Evolutionary conservation across 257 asterid species (phyloP).

Genomic region (Solanum bulbocastanum): DNA sequence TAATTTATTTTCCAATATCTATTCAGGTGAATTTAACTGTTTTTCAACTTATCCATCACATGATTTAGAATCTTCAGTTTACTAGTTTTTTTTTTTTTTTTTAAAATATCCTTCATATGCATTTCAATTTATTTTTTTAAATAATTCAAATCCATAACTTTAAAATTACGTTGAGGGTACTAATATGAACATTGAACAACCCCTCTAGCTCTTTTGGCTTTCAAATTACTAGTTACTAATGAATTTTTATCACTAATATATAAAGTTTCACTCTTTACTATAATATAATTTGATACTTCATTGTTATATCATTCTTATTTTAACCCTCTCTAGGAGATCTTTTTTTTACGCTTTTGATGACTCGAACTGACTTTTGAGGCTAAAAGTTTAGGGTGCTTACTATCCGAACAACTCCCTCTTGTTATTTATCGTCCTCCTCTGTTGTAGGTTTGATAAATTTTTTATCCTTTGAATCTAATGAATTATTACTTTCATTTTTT

Average conservation of each 20-base stretch:
- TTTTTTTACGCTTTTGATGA: too few relatives aligned
- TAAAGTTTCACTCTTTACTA: background rate
- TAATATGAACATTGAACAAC: background rate
- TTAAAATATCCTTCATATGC: too few relatives aligned
- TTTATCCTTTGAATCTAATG: background rate
- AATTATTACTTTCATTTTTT: too few relatives aligned
- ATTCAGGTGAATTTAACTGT: background rate
- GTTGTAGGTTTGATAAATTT: too few relatives aligned
- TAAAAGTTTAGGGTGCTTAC: too few relatives aligned
- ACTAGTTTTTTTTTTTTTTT: too few relatives aligned
- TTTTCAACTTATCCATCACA: background rate
- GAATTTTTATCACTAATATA: background rate
- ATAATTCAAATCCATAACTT: background rate
- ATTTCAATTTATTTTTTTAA: rapidly evolving
- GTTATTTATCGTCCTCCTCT: too few relatives aligned
- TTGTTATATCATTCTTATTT: too few relatives aligned
- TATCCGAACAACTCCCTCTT: too few relatives aligned
- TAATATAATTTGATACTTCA: background rate
- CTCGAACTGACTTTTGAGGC: too few relatives aligned
- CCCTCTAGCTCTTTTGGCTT: background rate
- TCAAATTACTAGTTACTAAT: too few relatives aligned
- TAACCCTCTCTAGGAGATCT: too few relatives aligned
- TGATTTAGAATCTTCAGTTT: background rate
- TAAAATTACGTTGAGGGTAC: background rate
- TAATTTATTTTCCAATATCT: background rate